These are phyloP conservation scores for Erodium chrysanthum DNA, from an alignment of 441 rosid genomes.

Conservation along the genomic window DNA sequence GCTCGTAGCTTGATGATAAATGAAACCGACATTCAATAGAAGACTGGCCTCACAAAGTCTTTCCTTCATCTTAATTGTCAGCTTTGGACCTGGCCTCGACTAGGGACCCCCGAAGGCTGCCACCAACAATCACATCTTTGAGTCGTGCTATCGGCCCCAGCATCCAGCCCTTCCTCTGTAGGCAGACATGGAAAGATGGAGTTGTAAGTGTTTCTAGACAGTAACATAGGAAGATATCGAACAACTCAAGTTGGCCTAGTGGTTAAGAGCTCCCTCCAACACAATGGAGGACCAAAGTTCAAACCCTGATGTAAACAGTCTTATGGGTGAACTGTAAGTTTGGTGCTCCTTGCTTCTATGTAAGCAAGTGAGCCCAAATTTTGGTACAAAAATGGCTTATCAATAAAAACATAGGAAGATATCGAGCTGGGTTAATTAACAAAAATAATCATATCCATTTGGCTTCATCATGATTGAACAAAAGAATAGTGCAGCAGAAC, in stretches of 20 bases:
- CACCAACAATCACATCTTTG: constrained; percentile 71
- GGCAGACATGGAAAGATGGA: not conserved
- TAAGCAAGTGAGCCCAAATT: too few species aligned
- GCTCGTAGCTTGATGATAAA: too few species aligned
- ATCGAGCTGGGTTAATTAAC: not conserved
- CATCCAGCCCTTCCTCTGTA: constrained; percentile 56
- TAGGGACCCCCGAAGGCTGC: constrained; percentile 47
- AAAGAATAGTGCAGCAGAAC: not conserved
- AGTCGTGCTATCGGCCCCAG: constrained; percentile 64
- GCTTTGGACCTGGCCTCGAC: constrained; percentile 39
- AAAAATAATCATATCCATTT: not conserved
- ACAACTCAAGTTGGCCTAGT: too few species aligned
- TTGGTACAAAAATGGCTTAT: too few species aligned
- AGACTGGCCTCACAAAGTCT: not conserved
- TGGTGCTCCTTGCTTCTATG: too few species aligned
- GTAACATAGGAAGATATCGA: too few species aligned
- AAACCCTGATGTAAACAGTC: too few species aligned
- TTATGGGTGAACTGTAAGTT: too few species aligned
- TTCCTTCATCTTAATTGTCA: constrained; percentile 30
- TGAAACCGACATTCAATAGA: too few species aligned
- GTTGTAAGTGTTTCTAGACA: not conserved
- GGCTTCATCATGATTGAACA: not conserved
- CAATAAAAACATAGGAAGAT: too few species aligned
- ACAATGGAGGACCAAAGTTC: too few species aligned
- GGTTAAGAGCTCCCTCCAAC: too few species aligned